Conservation (phyloP, 2,329 filamentous ascomycete species). For the Teratosphaeria viscida region DNA sequence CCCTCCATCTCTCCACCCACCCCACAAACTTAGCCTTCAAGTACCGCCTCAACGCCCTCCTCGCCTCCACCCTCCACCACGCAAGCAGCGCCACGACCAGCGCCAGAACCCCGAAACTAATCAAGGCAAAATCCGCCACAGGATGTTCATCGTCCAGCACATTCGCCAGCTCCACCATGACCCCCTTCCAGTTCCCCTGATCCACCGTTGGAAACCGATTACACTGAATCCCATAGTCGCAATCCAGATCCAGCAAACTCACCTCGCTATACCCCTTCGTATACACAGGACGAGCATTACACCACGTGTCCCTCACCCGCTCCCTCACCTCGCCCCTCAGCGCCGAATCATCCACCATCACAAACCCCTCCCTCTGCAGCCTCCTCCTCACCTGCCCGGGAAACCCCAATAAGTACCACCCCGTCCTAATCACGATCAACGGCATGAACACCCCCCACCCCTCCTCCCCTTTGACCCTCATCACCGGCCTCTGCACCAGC, state of each 20-base stretch:
- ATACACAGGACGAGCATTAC: slow-evolving; percentile 12
- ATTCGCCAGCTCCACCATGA: not conserved
- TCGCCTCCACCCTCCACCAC: not conserved
- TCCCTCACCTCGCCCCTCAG: not conserved
- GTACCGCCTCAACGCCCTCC: not conserved
- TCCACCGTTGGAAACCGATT: not conserved
- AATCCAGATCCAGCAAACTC: not conserved
- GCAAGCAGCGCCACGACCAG: not conserved
- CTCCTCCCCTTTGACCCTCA: not conserved
- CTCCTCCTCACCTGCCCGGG: not conserved
- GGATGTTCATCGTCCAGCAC: not conserved
- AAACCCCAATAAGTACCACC: not conserved
- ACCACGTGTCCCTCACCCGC: not conserved
- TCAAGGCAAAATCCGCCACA: not conserved
- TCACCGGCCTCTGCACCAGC: not conserved
- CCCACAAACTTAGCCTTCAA: not conserved
- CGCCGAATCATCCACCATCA: not conserved
- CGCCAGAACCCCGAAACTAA: not conserved
- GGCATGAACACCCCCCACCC: not conserved
- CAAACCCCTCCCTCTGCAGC: not conserved
- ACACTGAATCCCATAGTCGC: not conserved
- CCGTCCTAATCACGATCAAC: not conserved
- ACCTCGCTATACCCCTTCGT: not conserved
- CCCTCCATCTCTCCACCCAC: not conserved
- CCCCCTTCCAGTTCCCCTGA: not conserved